Percentiles rank a stretch among this genome's conserved stretches.
These are phyloP conservation scores for Rhizopus arrhizus DNA, from an alignment of 371 early-diverging fungal species.

Conservation along the genomic window DNA sequence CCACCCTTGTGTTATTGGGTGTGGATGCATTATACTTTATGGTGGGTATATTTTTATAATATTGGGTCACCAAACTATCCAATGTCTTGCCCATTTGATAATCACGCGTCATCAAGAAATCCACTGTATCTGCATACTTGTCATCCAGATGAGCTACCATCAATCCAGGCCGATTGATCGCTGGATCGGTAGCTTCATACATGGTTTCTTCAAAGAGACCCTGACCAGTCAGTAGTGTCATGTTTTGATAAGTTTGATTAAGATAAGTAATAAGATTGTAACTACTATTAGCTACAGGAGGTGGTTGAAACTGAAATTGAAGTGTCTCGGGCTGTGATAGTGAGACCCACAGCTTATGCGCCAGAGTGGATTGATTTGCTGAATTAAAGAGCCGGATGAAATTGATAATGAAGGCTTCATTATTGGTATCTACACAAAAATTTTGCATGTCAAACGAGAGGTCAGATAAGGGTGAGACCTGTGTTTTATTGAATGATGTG, in stretches of 20 bases:
- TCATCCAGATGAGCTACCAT: constrained; percentile 48
- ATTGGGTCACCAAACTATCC: constrained; percentile 28
- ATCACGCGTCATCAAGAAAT: constrained; percentile 43
- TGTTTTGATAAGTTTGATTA: constrained; percentile 35
- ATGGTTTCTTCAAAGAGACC: constrained; percentile 23
- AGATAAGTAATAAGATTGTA: constrained; percentile 38
- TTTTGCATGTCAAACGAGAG: constrained; percentile 47
- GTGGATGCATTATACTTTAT: constrained; percentile 32
- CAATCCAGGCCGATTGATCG: constrained; percentile 43
- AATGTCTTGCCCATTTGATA: constrained; percentile 35
- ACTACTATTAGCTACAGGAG: constrained; percentile 33
- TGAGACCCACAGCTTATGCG: constrained; percentile 39
- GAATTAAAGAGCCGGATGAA: constrained; percentile 42
- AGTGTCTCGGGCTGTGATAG: constrained; percentile 38
- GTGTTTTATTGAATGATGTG: constrained; percentile 15
- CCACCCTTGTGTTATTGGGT: constrained; percentile 17
- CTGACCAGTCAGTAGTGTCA: constrained; percentile 43
- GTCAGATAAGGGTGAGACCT: constrained; percentile 19
- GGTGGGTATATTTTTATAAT: constrained; percentile 30
- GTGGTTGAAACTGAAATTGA: constrained; percentile 34
- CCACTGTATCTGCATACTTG: constrained; percentile 34
- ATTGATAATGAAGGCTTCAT: constrained; percentile 46
- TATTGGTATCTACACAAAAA: constrained; percentile 43
- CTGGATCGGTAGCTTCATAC: constrained; percentile 28
- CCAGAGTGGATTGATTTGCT: constrained; percentile 34